A percentile compares a stretch with the other conserved stretches of the same genome.
Conservation (phyloP, 768 basidiomycete species). For the Dioszegia crocea region DNA sequence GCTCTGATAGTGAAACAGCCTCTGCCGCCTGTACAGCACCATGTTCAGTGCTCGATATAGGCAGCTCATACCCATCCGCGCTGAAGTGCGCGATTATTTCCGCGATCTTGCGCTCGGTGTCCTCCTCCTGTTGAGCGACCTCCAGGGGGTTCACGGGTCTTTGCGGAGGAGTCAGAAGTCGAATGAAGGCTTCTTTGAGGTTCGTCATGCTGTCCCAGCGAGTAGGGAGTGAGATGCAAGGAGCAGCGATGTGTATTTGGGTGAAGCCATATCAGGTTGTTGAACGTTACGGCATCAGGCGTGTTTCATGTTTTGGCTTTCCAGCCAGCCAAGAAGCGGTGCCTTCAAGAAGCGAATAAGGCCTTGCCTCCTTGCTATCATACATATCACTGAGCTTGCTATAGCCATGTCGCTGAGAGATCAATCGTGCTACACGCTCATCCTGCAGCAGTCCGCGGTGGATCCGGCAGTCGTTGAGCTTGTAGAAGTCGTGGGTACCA, state of each 20-base stretch:
- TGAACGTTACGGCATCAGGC: background rate
- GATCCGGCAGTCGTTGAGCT: constrained; percentile 24
- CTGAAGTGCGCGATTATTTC: constrained; percentile 24
- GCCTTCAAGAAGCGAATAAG: background rate
- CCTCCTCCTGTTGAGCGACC: background rate
- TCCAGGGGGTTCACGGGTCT: background rate
- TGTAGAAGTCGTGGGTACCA: background rate
- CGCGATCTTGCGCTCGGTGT: background rate
- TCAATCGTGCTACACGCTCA: constrained; percentile 32
- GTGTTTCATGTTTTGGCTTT: background rate
- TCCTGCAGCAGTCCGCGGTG: constrained; percentile 9
- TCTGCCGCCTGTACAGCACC: constrained; percentile 14
- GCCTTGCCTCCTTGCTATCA: background rate
- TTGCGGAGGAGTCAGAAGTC: background rate
- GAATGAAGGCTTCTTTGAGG: background rate
- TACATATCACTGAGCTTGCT: background rate
- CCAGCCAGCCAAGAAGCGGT: background rate
- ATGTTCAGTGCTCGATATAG: background rate
- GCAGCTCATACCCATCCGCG: constrained; percentile 22
- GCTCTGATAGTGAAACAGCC: constrained; percentile 22
- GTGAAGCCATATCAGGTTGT: too few relatives aligned
- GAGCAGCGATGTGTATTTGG: too few relatives aligned
- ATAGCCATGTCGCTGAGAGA: constrained; percentile 32
- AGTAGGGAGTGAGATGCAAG: too few relatives aligned
- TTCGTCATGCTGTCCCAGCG: background rate